Conservation (phyloP, 768 basidiomycete genomes). For the Tulasnella sp. region DNA sequence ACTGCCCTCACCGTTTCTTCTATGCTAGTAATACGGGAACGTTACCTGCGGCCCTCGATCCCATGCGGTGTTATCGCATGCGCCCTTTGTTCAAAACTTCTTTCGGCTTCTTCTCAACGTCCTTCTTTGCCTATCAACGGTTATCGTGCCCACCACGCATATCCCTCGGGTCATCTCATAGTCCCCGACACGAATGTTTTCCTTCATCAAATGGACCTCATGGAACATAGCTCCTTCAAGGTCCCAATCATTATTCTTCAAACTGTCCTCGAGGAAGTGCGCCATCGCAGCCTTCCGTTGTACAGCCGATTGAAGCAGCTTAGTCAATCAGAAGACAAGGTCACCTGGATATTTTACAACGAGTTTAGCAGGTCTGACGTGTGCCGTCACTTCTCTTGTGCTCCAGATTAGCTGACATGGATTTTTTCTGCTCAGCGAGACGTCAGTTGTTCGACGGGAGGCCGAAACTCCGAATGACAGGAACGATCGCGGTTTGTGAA, state of each 20-base stretch:
- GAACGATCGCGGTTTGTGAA: slow-evolving; percentile 76
- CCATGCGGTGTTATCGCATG: slow-evolving; percentile 78
- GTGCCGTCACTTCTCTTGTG: neutral
- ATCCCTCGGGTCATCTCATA: slow-evolving; percentile 69
- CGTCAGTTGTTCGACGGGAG: slow-evolving; percentile 69
- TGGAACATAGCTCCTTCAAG: slow-evolving; percentile 70
- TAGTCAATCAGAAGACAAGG: slow-evolving; percentile 78
- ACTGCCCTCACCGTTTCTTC: neutral
- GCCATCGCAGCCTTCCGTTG: slow-evolving; percentile 87
- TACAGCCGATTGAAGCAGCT: slow-evolving; percentile 89
- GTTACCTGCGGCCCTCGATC: slow-evolving; percentile 90
- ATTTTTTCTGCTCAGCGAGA: slow-evolving; percentile 50
- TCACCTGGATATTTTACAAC: slow-evolving; percentile 81
- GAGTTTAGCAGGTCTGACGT: slow-evolving; percentile 71
- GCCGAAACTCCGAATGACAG: slow-evolving; percentile 87
- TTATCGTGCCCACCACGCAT: slow-evolving; percentile 51
- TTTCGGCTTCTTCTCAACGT: slow-evolving; percentile 30
- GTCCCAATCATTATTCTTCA: slow-evolving; percentile 86
- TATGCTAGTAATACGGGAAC: slow-evolving; percentile 73
- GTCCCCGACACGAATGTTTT: slow-evolving; percentile 95
- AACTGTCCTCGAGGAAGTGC: slow-evolving; percentile 93
- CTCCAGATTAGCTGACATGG: neutral
- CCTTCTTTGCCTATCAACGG: slow-evolving; percentile 57
- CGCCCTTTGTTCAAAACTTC: slow-evolving; percentile 48
- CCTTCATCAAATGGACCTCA: slow-evolving; percentile 93